Conservation (phyloP, 768 basidiomycete genomes). For the Glaciozyma antarctica region DNA sequence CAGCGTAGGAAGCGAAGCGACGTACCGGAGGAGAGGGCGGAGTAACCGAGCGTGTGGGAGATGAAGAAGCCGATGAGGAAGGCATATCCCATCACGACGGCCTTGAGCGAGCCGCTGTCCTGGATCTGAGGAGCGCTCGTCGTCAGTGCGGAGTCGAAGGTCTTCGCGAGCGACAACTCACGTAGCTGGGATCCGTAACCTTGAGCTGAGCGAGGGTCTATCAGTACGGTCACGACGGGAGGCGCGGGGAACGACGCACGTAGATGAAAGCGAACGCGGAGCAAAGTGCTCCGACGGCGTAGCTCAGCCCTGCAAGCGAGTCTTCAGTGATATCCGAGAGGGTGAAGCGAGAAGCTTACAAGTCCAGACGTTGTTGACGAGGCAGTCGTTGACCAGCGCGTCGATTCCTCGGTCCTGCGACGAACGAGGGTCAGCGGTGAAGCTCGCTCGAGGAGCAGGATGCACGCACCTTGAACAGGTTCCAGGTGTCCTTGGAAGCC, state of each 20-base stretch:
- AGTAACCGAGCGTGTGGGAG: slow-evolving; percentile 31
- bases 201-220: slow-evolving; percentile 16
- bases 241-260: not conserved
- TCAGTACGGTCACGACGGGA: not conserved
- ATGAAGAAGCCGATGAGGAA: slow-evolving; percentile 35
- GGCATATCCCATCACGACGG: slow-evolving; percentile 10
- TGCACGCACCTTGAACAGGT: slow-evolving; percentile 20
- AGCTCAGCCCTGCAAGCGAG: not conserved
- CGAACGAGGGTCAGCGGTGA: too few relatives aligned
- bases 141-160: too few relatives aligned
- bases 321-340: not conserved
- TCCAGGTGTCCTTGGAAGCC: slow-evolving; percentile 35
- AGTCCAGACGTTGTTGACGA: slow-evolving; percentile 34
- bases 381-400: slow-evolving; percentile 33
- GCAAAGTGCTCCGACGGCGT: slow-evolving; percentile 27
- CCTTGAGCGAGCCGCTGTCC: slow-evolving; percentile 6
- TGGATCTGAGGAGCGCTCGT: not conserved
- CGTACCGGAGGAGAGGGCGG: slow-evolving; percentile 18
- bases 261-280: slow-evolving; percentile 30
- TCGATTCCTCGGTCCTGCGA: slow-evolving; percentile 31
- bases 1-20: slow-evolving; percentile 17
- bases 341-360: not conserved
- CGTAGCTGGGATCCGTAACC: slow-evolving; percentile 20
- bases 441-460: too few relatives aligned
- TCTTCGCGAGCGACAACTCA: not conserved